Base-by-base conservation (phyloP, 2,329 filamentous ascomycete species). In the Sporothrix variecibatus region DNA sequence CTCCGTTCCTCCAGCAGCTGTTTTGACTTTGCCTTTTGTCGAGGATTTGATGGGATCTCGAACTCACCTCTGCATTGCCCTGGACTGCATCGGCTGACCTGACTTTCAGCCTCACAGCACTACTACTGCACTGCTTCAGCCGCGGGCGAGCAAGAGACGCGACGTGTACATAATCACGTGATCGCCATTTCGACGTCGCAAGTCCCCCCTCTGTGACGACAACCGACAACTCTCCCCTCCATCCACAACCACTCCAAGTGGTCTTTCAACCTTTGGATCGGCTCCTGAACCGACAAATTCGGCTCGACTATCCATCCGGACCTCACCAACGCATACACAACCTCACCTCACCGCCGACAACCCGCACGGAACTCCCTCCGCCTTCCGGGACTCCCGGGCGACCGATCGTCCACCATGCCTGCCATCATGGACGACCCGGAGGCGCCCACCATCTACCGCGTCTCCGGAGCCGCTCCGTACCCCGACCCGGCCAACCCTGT, bases 351-450 rank as follows among this genome's bases (percentile, higher is more conserved):
- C 28, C n/a, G 34, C 51, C 15, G 12, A 23, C 28, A 38, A 38
- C n/a, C 8, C 38, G 11, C 20, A 11, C 34, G 23, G 68, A 28
- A 38, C 11, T 11, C n/a, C 23, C 17, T n/a, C 26, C 28, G 28
- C 46, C n/a, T n/a, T 23, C 46, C 51, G 68, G 68, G 68, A 71
- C 23, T 43, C 51, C 28, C 51, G 31, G 68, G 34, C 67, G 68
- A 71, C 51, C 51, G 51, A 23, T 58, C 68, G 68, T 46, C 68
- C 73, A 60, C 73, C 46, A 94, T 94, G 92, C 91, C 92, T 79
- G 92, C 93, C 76, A 92, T 94, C 83, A 87, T 94, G 80, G 92
- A 95, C 80, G 93, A 94, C 81, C 93, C 93, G 75, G 87, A 88
- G 60, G 87, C 90, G 79, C 88, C 92, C 77, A 89, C 90, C 80